Conservation (phyloP, 768 basidiomycete species). For the Rhodotorula babjevae region DNA sequence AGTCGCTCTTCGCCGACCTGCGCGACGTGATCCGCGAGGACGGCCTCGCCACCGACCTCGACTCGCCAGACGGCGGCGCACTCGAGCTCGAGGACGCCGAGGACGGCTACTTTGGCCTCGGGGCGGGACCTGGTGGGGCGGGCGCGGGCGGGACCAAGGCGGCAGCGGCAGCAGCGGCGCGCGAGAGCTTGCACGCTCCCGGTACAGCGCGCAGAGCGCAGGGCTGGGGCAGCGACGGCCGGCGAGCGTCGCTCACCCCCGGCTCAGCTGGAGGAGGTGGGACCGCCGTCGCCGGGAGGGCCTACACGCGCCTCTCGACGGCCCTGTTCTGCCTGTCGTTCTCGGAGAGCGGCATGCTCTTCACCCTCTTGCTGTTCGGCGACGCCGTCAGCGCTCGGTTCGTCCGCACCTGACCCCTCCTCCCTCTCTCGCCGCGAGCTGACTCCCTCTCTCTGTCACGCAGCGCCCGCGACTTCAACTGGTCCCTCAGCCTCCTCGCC, state of each 20-base stretch:
- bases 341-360: slow-evolving; percentile 42
- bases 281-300: not conserved
- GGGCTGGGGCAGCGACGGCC: not conserved
- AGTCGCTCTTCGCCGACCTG: slow-evolving; percentile 38
- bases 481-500: slow-evolving; percentile 40
- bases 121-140: not conserved
- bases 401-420: not conserved
- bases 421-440: not conserved
- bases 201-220: too few relatives aligned
- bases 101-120: slow-evolving; percentile 11
- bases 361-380: slow-evolving; percentile 42
- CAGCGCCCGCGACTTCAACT: slow-evolving; percentile 42
- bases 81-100: slow-evolving; percentile 25
- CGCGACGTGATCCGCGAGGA: slow-evolving; percentile 40
- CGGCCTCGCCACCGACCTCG: not conserved
- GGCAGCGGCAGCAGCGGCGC: too few relatives aligned
- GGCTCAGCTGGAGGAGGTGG: not conserved
- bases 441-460: not conserved
- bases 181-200: too few relatives aligned
- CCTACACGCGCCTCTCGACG: slow-evolving; percentile 14
- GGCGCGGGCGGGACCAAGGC: not conserved
- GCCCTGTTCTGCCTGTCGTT: slow-evolving; percentile 42
- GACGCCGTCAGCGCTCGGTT: slow-evolving; percentile 37
- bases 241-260: not conserved
- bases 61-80: not conserved